phyloP scores from a whole-genome alignment of 2,329 filamentous ascomycete genomes.

The Byssothecium circinans region DNA sequence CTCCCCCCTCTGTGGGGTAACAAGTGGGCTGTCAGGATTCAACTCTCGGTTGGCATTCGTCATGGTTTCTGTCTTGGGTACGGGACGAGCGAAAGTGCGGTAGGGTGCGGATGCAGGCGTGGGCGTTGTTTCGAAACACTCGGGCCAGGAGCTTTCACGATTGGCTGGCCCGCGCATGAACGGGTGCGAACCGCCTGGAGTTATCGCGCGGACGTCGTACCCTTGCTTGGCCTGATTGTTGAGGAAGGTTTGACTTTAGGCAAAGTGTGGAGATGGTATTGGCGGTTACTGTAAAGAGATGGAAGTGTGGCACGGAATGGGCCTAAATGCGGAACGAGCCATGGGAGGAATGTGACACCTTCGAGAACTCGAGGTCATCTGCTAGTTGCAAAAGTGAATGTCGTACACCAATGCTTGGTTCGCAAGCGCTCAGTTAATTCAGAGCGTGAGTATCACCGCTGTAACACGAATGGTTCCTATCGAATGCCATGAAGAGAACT shows the following conservation, averaged over 20 bases:
- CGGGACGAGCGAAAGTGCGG: neutral
- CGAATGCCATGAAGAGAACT: slow-evolving; percentile 7
- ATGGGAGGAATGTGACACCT: slow-evolving; percentile 11
- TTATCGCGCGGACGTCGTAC: slow-evolving; percentile 18
- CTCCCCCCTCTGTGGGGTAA: slow-evolving; percentile 12
- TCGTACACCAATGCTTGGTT: slow-evolving; percentile 16
- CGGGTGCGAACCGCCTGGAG: slow-evolving; percentile 18
- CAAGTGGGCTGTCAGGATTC: slow-evolving; percentile 8
- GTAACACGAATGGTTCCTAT: slow-evolving; percentile 8
- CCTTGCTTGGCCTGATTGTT: slow-evolving; percentile 8
- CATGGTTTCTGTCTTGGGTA: slow-evolving; percentile 8
- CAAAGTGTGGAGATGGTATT: neutral
- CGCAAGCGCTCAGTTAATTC: neutral
- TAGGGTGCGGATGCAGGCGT: slow-evolving; percentile 8
- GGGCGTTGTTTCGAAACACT: slow-evolving; percentile 19
- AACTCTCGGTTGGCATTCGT: slow-evolving; percentile 14
- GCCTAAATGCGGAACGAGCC: slow-evolving; percentile 6
- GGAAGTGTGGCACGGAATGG: slow-evolving; percentile 6
- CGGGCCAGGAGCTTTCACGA: slow-evolving; percentile 10
- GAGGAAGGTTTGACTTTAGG: slow-evolving; percentile 11
- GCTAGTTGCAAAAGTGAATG: slow-evolving; percentile 5
- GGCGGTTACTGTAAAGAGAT: neutral
- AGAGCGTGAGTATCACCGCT: slow-evolving; percentile 3
- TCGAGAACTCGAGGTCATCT: slow-evolving; percentile 16
- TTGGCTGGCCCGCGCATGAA: slow-evolving; percentile 22